phyloP scores from a whole-genome alignment of 2,329 filamentous ascomycete genomes.

The Salinomyces thailandicus region DNA sequence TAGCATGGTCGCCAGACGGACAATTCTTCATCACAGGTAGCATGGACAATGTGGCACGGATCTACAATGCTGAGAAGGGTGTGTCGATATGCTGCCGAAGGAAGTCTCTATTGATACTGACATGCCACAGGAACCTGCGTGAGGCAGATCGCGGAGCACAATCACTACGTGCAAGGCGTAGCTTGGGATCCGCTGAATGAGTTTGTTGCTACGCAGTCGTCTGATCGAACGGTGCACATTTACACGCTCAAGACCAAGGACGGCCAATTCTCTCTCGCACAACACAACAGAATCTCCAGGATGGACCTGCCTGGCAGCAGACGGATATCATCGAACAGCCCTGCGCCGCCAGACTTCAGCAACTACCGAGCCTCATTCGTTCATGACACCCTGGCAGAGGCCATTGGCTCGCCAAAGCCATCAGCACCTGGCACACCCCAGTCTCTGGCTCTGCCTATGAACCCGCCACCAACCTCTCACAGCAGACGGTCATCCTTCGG shows the following conservation, averaged over 20 bases:
- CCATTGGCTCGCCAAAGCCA: conserved; percentile 70
- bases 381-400: conserved; percentile 43
- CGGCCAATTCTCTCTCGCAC: conserved; percentile 76
- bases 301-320: conserved; percentile 79
- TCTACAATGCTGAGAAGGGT: conserved; percentile 92
- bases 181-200: conserved; percentile 98
- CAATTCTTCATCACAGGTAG: conserved; percentile 95
- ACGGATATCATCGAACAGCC: conserved; percentile 82
- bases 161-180: conserved; percentile 95
- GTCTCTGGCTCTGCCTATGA: conserved; percentile 85
- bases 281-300: conserved; percentile 72
- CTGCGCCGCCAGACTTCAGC: conserved; percentile 72
- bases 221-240: conserved; percentile 93
- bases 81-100: too few species aligned
- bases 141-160: conserved; percentile 92
- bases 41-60: conserved; percentile 97
- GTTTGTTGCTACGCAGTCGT: conserved; percentile 95
- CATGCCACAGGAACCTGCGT: conserved; percentile 50
- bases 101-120: conserved; percentile 11
- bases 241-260: conserved; percentile 95
- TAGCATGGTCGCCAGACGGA: conserved; percentile 97
- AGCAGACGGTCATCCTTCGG: conserved; percentile 91
- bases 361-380: conserved; percentile 48
- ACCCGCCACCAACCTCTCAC: conserved; percentile 83
- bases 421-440: conserved; percentile 92